These are phyloP conservation scores for Rostrohypoxylon terebratum DNA, from an alignment of 495 filamentous ascomycete genomes.

Conservation along the genomic window DNA sequence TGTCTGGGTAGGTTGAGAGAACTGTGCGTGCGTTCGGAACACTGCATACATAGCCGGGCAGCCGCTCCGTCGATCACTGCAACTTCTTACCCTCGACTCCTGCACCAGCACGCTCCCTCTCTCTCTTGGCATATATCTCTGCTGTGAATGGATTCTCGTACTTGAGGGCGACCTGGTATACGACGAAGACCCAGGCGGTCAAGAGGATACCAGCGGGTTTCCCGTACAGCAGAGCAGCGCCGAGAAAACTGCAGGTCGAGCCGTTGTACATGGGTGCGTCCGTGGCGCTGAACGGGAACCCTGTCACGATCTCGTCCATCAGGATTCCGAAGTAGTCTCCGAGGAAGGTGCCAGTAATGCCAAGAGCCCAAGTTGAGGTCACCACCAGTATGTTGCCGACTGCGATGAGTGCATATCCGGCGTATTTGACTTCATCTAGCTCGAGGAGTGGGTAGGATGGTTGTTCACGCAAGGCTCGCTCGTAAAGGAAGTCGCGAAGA, in stretches of 20 bases:
- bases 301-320: constrained; percentile 92
- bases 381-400: constrained; percentile 87
- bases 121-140: constrained; percentile 93
- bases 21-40: constrained; percentile 1
- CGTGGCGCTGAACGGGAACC: constrained; percentile 95
- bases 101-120: constrained; percentile 60
- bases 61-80: constrained; percentile 48
- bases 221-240: constrained; percentile 86
- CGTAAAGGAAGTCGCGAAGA: constrained; percentile 81
- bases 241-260: constrained; percentile 90
- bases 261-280: constrained; percentile 97
- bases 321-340: constrained; percentile 99
- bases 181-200: constrained; percentile 76
- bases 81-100: constrained; percentile 58
- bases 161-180: constrained; percentile 84
- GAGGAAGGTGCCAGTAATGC: constrained; percentile 94
- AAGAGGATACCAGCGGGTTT: constrained; percentile 88
- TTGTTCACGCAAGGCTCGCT: constrained; percentile 80
- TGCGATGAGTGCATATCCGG: constrained; percentile 76
- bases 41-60: constrained; percentile 2
- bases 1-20: background rate
- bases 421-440: constrained; percentile 59
- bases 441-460: constrained; percentile 76
- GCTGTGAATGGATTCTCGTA: constrained; percentile 99
- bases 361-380: constrained; percentile 89